A percentile compares a stretch with the other conserved stretches of the same genome.
phyloP scores from a whole-genome alignment of 202 grass and related monocot genomes.

The Zoysia matrella region DNA sequence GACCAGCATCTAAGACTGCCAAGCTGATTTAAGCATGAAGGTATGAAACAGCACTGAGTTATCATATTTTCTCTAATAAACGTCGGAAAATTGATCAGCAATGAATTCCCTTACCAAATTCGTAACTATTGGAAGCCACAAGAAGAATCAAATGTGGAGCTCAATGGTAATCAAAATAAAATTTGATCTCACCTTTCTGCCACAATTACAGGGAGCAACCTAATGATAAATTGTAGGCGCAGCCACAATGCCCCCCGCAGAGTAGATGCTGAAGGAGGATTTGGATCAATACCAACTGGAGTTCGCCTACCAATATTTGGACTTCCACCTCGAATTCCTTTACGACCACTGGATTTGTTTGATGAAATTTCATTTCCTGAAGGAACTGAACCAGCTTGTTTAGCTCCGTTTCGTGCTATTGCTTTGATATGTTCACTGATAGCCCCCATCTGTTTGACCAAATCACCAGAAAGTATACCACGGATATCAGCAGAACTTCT shows the following conservation, averaged over 20 bases:
- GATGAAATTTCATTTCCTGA: slow-evolving; percentile 73
- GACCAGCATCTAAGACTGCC: no score
- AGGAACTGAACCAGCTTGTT: slow-evolving; percentile 67
- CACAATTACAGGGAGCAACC: slow-evolving; percentile 87
- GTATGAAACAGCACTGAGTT: no score
- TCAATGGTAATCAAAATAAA: slow-evolving; percentile 34
- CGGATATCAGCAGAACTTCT: slow-evolving; percentile 83
- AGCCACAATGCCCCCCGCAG: slow-evolving; percentile 80
- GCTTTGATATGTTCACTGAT: slow-evolving; percentile 84
- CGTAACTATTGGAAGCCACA: not conserved
- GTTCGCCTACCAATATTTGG: slow-evolving; percentile 77
- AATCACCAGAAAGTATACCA: slow-evolving; percentile 77
- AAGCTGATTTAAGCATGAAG: no score
- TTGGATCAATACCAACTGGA: slow-evolving; percentile 68
- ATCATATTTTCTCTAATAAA: no score
- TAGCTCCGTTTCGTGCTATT: slow-evolving; percentile 72
- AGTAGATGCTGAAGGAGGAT: slow-evolving; percentile 72
- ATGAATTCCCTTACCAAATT: slow-evolving; percentile 1
- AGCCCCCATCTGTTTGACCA: slow-evolving; percentile 93
- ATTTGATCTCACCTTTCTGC: slow-evolving; percentile 77
- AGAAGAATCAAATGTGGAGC: not conserved
- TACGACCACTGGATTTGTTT: slow-evolving; percentile 76
- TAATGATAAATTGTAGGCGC: slow-evolving; percentile 93
- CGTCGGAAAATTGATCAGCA: not conserved
- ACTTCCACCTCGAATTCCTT: slow-evolving; percentile 83